Conservation (phyloP, 768 basidiomycete species). For the Rhodotorula paludigena region DNA sequence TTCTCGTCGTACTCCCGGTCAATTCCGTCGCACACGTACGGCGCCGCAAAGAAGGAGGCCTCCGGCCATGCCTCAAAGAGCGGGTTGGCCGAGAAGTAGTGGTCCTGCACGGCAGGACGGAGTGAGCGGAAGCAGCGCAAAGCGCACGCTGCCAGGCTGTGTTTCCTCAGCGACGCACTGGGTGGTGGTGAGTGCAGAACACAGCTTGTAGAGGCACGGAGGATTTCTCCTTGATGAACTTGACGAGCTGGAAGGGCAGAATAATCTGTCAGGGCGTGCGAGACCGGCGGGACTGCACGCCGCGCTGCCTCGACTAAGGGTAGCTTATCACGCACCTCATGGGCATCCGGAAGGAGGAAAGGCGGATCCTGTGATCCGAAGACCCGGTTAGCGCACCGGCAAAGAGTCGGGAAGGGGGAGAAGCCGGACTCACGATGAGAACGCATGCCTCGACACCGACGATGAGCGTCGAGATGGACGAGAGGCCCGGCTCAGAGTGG, state of each 20-base stretch:
- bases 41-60: not conserved
- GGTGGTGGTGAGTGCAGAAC: not conserved
- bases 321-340: not conserved
- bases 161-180: too few species aligned
- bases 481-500: not conserved
- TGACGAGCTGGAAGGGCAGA: not conserved
- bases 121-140: too few species aligned
- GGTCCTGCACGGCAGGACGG: not conserved
- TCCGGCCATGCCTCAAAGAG: slow-evolving; percentile 6
- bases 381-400: too few species aligned
- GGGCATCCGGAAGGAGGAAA: slow-evolving; percentile 10
- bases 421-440: not conserved
- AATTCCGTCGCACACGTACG: slow-evolving; percentile 1
- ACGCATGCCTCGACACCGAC: not conserved
- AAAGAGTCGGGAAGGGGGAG: not conserved
- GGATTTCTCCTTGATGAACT: not conserved
- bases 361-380: slow-evolving; percentile 11
- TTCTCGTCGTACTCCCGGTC: slow-evolving; percentile 14
- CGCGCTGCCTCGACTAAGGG: too few species aligned
- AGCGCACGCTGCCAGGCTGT: not conserved
- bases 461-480: slow-evolving; percentile 8
- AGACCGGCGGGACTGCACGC: too few species aligned
- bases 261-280: not conserved
- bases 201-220: not conserved
- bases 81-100: slow-evolving; percentile 4